phyloP scores from a whole-genome alignment of 495 filamentous ascomycete genomes.

The Hypoxylon crocopeplum region DNA sequence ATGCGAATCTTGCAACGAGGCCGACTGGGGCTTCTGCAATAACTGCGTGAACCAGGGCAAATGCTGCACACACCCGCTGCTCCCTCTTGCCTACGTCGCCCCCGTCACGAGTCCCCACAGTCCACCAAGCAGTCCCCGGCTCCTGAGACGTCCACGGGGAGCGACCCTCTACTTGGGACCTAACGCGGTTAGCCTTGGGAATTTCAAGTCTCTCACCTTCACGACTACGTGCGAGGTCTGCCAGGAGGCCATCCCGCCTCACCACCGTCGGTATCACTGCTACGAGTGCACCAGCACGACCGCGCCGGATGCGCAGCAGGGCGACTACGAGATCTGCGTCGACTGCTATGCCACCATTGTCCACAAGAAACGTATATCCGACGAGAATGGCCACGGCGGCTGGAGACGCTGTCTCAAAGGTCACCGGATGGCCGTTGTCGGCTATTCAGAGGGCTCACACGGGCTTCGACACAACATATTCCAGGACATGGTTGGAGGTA shows the following conservation, averaged over 20 bases:
- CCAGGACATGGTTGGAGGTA: slow-evolving; percentile 76
- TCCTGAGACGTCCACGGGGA: slow-evolving; percentile 36
- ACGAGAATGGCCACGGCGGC: slow-evolving; percentile 76
- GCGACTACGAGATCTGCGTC: slow-evolving; percentile 85
- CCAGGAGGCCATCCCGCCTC: slow-evolving; percentile 69
- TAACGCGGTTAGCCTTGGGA: slow-evolving; percentile 42
- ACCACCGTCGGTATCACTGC: slow-evolving; percentile 77
- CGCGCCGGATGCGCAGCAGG: slow-evolving; percentile 61
- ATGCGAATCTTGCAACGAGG: slow-evolving; percentile 83
- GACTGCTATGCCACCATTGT: slow-evolving; percentile 75
- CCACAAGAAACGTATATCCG: slow-evolving; percentile 63
- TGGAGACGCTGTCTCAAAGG: slow-evolving; percentile 81
- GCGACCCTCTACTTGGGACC: slow-evolving; percentile 48
- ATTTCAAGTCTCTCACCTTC: slow-evolving; percentile 65
- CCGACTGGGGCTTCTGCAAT: slow-evolving; percentile 91
- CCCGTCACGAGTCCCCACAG: slow-evolving; percentile 18
- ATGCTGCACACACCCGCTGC: slow-evolving; percentile 77
- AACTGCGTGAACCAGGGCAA: slow-evolving; percentile 77
- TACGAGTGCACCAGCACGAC: slow-evolving; percentile 46
- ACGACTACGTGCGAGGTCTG: slow-evolving; percentile 78
- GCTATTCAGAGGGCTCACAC: slow-evolving; percentile 68
- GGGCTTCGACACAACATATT: slow-evolving; percentile 65
- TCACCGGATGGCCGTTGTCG: slow-evolving; percentile 86
- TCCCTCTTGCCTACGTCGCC: slow-evolving; percentile 63
- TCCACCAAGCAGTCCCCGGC: slow-evolving; percentile 34